Percentiles rank a stretch among this genome's conserved stretches.
Conservation (phyloP, 257 asterid genomes). For the Forsythia viridissima region DNA sequence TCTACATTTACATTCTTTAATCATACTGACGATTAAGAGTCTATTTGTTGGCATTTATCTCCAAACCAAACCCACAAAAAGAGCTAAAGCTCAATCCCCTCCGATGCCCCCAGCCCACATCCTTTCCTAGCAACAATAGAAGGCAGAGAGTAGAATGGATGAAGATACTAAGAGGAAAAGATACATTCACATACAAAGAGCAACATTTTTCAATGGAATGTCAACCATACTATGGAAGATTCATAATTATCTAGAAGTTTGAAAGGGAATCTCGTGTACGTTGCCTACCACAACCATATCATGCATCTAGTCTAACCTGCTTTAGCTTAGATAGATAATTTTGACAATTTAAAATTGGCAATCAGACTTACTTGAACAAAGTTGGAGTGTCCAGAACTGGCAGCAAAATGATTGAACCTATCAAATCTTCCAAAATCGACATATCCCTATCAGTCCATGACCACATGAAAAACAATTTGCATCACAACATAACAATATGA, state of each 20-base stretch:
- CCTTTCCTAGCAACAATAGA: background rate
- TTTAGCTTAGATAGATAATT: constrained; percentile 3
- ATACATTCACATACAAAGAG: background rate
- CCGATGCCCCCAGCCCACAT: too few relatives aligned
- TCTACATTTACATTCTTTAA: background rate
- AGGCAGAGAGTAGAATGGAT: background rate
- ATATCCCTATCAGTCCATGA: constrained; percentile 68
- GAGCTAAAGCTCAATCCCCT: too few relatives aligned
- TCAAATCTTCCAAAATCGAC: constrained; percentile 92
- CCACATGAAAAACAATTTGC: constrained; percentile 23
- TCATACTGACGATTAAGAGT: background rate
- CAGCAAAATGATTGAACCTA: constrained; percentile 57
- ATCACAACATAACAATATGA: constrained; percentile 19
- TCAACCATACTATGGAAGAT: background rate
- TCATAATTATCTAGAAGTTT: background rate
- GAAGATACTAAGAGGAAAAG: background rate
- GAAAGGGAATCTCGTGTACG: background rate
- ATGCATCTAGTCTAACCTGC: constrained; percentile 5
- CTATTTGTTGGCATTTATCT: background rate
- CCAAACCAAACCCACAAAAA: background rate
- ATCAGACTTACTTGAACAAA: constrained; percentile 73
- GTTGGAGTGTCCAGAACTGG: constrained; percentile 58
- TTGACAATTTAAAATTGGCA: constrained; percentile 12
- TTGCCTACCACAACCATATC: background rate
- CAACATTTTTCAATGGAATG: background rate